Percentiles rank a stretch among this genome's conserved stretches.
Conservation (phyloP, 805 yeast genomes). For the Candida saitoana region DNA sequence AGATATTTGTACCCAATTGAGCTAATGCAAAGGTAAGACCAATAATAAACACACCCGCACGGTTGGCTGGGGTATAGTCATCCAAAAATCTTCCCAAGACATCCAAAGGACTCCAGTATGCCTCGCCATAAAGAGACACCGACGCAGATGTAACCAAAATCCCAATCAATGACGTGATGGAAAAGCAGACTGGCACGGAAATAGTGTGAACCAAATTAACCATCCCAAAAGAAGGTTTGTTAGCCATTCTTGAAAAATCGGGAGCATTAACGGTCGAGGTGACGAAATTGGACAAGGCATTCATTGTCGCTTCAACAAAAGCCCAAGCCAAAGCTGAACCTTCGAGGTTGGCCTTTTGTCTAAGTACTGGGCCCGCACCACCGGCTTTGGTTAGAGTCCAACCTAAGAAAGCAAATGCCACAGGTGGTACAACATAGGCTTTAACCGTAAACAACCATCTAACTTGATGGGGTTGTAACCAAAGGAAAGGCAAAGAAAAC, state of each 20-base stretch:
- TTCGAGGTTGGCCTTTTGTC: conserved; percentile 43
- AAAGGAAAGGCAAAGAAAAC: conserved; percentile 71
- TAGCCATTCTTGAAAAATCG: conserved; percentile 82
- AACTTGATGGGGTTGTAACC: conserved; percentile 76
- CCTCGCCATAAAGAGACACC: conserved; percentile 56
- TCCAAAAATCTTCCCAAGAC: conserved; percentile 62
- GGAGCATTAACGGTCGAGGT: conserved; percentile 87
- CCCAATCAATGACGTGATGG: conserved; percentile 80
- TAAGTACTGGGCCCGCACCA: conserved; percentile 73
- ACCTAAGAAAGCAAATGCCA: conserved; percentile 75
- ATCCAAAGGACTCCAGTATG: conserved; percentile 83
- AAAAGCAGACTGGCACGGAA: conserved; percentile 73
- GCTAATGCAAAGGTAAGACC: conserved; percentile 38
- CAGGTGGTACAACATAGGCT: conserved; percentile 73
- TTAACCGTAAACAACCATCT: conserved; percentile 82
- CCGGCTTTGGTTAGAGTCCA: conserved; percentile 82
- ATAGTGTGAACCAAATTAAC: conserved; percentile 45
- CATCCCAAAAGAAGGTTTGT: conserved; percentile 35
- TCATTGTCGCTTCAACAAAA: conserved; percentile 73
- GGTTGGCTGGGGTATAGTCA: conserved; percentile 33
- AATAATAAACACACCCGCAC: conserved; percentile 42
- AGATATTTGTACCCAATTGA: conserved; percentile 40
- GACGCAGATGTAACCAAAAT: conserved; percentile 81
- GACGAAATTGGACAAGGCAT: conserved; percentile 79
- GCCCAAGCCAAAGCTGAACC: conserved; percentile 78